Conservation (phyloP, 345 rosid genomes). For the Aquilaria malaccensis region DNA sequence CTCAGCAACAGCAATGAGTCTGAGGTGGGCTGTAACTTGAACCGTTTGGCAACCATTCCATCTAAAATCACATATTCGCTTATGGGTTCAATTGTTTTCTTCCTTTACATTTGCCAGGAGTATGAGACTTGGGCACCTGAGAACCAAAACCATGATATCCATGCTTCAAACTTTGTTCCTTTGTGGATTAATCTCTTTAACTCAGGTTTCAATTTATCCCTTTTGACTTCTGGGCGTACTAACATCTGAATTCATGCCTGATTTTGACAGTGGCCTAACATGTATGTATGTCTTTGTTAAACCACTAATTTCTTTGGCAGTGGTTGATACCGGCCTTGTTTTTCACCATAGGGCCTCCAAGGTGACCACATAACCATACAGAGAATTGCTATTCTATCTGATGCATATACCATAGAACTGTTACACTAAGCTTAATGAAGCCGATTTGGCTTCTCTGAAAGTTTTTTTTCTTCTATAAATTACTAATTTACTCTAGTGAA, state of each 20-base stretch:
- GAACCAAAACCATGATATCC: slow-evolving; percentile 53
- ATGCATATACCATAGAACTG: no score
- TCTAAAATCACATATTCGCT: neutral
- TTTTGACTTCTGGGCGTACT: slow-evolving; percentile 2
- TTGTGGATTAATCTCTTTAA: slow-evolving; percentile 67
- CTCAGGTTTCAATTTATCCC: slow-evolving; percentile 40
- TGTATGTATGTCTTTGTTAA: no score
- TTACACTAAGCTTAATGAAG: neutral
- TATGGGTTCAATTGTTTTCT: neutral
- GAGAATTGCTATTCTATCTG: no score
- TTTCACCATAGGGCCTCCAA: no score
- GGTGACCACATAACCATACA: no score
- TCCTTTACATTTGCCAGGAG: slow-evolving; percentile 27
- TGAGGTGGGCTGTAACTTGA: slow-evolving; percentile 16
- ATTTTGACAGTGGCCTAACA: neutral
- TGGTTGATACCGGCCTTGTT: no score
- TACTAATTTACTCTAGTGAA: no score
- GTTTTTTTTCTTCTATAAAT: no score
- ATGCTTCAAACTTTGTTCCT: slow-evolving; percentile 83
- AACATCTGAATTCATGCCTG: neutral
- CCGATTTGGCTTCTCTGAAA: neutral
- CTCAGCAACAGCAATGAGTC: slow-evolving; percentile 17
- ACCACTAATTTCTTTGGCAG: no score
- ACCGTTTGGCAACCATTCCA: neutral
- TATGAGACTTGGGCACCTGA: slow-evolving; percentile 45